These are phyloP conservation scores for Cercospora beticola DNA, from an alignment of 2,329 filamentous ascomycete species.

Conservation along the genomic window DNA sequence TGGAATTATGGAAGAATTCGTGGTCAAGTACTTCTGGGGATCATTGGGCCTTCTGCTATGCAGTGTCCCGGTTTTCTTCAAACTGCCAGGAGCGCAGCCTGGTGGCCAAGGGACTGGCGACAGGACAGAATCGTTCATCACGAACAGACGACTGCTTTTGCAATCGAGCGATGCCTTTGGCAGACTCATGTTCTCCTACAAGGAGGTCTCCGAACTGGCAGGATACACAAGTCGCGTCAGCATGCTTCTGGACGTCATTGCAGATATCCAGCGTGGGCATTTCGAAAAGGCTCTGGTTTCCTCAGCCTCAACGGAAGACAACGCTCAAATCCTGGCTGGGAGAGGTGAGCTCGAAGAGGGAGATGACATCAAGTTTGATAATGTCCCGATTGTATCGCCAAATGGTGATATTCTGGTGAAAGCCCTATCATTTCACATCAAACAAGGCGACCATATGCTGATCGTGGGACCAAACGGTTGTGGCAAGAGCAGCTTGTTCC, in stretches of 20 bases:
- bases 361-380: conserved; percentile 76
- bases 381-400: conserved; percentile 94
- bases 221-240: conserved; percentile 93
- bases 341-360: conserved; percentile 82
- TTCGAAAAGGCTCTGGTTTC: conserved; percentile 98
- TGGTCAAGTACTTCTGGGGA: conserved; percentile 99
- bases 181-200: conserved; percentile 95
- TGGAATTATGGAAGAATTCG: conserved; percentile 99
- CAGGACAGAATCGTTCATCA: conserved; percentile 69
- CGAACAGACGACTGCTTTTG: conserved; percentile 86
- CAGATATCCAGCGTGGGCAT: conserved; percentile 82
- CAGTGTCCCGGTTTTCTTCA: conserved; percentile 94
- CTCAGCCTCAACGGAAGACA: conserved; percentile 76
- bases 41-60: conserved; percentile 87
- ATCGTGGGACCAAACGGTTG: conserved; percentile 97
- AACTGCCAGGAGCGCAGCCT: conserved; percentile 47
- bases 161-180: conserved; percentile 95
- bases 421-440: conserved; percentile 81
- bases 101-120: conserved; percentile 28
- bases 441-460: conserved; percentile 83
- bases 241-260: conserved; percentile 87
- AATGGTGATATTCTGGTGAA: conserved; percentile 91
- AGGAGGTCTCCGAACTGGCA: conserved; percentile 92
- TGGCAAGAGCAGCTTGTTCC: conserved; percentile 93
- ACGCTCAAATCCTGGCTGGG: conserved; percentile 77